Evolutionary conservation across 169 alveolate genomes (phyloP).

Genomic region (Eimeria maxima): DNA sequence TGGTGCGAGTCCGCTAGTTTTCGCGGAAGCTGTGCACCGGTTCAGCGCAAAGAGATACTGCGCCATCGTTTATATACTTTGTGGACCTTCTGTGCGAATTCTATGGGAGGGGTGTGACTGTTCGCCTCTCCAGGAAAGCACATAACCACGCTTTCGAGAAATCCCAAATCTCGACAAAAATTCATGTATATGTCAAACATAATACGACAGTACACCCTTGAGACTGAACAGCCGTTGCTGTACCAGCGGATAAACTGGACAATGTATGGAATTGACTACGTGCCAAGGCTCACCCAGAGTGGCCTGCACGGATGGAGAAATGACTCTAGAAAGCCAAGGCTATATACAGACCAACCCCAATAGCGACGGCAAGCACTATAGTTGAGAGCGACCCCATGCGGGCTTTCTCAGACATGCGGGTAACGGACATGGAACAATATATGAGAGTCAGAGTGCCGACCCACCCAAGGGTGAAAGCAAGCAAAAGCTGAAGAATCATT

Average conservation of each 20-base stretch:
- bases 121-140: background rate
- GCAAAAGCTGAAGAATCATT: slow-evolving; percentile 13
- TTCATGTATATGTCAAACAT: background rate
- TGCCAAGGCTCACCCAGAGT: background rate
- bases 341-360: slow-evolving; percentile 39
- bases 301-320: background rate
- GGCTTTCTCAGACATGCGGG: slow-evolving; percentile 64
- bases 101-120: background rate
- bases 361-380: slow-evolving; percentile 39
- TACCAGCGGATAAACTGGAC: background rate
- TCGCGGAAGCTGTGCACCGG: slow-evolving; percentile 19
- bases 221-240: background rate
- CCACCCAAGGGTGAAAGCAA: slow-evolving; percentile 81
- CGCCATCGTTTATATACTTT: background rate
- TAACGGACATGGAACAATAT: slow-evolving; percentile 62
- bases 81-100: slow-evolving; percentile 20
- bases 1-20: background rate
- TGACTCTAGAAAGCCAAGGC: slow-evolving; percentile 45
- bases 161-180: slow-evolving; percentile 9
- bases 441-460: slow-evolving; percentile 51
- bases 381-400: slow-evolving; percentile 72
- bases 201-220: background rate
- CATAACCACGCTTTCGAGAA: background rate
- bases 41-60: background rate
- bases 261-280: background rate